Evolutionary conservation across 2,329 filamentous ascomycete genomes (phyloP).

Genomic region (Aspergillus quadrilineatus): DNA sequence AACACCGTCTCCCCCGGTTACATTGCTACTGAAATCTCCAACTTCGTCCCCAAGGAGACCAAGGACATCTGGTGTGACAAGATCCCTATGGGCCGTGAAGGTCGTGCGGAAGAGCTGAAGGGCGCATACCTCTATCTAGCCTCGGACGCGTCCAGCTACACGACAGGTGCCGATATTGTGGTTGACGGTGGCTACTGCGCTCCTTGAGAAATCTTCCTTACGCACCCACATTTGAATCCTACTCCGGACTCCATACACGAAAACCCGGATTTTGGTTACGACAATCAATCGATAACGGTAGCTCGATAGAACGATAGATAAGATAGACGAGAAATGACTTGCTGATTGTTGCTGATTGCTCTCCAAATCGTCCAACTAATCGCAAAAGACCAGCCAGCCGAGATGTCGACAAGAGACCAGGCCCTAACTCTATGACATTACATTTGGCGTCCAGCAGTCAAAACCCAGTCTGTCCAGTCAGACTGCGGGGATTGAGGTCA

Average conservation of each 20-base stretch:
- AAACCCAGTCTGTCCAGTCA: too few relatives aligned
- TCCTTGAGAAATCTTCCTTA: slow-evolving; percentile 13
- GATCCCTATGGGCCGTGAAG: slow-evolving; percentile 77
- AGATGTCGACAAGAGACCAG: not conserved
- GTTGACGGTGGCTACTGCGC: slow-evolving; percentile 70
- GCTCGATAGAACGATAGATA: not conserved
- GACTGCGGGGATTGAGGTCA: too few relatives aligned
- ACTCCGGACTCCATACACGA: too few relatives aligned
- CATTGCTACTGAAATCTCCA: slow-evolving; percentile 70
- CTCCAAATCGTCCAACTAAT: not conserved
- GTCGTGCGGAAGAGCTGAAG: slow-evolving; percentile 72
- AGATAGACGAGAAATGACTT: not conserved
- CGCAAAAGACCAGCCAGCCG: not conserved
- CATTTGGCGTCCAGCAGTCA: too few relatives aligned
- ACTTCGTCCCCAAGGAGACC: slow-evolving; percentile 63
- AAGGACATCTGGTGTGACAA: slow-evolving; percentile 74
- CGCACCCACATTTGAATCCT: too few relatives aligned
- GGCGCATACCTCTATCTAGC: slow-evolving; percentile 79
- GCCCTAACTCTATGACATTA: not conserved
- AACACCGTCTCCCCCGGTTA: slow-evolving; percentile 75
- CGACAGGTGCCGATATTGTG: slow-evolving; percentile 70
- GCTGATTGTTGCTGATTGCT: not conserved
- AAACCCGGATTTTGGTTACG: too few relatives aligned
- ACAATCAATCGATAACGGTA: too few relatives aligned
- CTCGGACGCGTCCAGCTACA: slow-evolving; percentile 79